Base-by-base conservation (phyloP, 345 rosid genomes). In the Eucalyptus leucophloia region DNA sequence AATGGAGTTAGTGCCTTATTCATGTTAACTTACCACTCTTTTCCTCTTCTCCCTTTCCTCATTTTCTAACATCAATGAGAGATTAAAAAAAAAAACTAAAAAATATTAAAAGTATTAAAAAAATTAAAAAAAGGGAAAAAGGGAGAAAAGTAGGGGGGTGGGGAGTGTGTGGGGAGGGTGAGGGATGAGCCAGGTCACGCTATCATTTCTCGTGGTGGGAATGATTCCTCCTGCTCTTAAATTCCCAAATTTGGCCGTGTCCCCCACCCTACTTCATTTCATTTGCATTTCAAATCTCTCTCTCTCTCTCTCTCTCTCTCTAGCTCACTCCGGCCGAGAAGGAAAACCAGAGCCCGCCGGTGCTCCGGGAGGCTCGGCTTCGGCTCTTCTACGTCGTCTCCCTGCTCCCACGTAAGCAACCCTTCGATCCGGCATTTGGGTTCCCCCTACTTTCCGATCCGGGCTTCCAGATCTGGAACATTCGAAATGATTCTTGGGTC, bases 181-280 rank as follows among this genome's bases (percentile, higher is more conserved):
- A 19, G 45, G 83, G 83, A 44, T 40, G 45, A 77, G 85, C 42
- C 54, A 45, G 58, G 54, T 86, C 87, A 86, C 28, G 54, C 87
- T 45, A 90, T 92, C 93, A 87, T 92, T 93, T 90, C 92, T 90
- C 87, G 90, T 91, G 93, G 92, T 85, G 88, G 90, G 87, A 94
- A 93, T 94, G 95, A 93, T 93, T 92, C 92, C 87, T 89, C 89
- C 17, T 21, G 30, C 88, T 53, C 86, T 89, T 51, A 87, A 24
- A 50, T 49, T 72, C 60, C 56, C 82, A 72, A 34, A 34, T 34
- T 34, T 72, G 45, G 82, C 8, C 82, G 40, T 32, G 40, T 7
- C 26, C 82, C 24, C 8, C 8, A 24, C 82, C 24, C 8, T 5
- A 24, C 23, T 26, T 77, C 85, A 77, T 21, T 77, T 77, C 85